phyloP scores from a whole-genome alignment of 257 asterid genomes.

The Salvia splendens region DNA sequence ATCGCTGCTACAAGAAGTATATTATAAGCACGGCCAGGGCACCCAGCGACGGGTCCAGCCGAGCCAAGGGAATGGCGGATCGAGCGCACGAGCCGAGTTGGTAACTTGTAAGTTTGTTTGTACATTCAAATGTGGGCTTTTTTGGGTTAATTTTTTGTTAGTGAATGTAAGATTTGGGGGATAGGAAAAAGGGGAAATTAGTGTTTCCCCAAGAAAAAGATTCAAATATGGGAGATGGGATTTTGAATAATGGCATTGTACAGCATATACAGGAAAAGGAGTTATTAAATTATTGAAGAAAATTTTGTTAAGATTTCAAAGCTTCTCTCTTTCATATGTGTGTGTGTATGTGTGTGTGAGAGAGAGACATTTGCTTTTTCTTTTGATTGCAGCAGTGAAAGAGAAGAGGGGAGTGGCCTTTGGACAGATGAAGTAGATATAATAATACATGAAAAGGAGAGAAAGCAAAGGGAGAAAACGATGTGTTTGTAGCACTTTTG shows the following conservation, averaged over 20 bases:
- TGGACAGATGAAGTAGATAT: slow-evolving; percentile 19
- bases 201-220: slow-evolving; percentile 33
- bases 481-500: slow-evolving; percentile 38
- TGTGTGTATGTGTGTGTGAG: slow-evolving; percentile 11
- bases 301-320: slow-evolving; percentile 29
- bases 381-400: slow-evolving; percentile 37
- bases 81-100: slow-evolving; percentile 21
- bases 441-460: slow-evolving; percentile 45
- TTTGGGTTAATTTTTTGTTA: slow-evolving; percentile 17
- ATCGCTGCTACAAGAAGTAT: background rate
- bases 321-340: slow-evolving; percentile 22
- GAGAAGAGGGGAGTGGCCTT: slow-evolving; percentile 22
- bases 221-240: slow-evolving; percentile 31
- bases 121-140: slow-evolving; percentile 27
- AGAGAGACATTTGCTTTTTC: slow-evolving; percentile 27
- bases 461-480: slow-evolving; percentile 41
- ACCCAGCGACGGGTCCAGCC: background rate
- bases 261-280: slow-evolving; percentile 36
- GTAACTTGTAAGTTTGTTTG: slow-evolving; percentile 35
- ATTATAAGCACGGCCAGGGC: background rate
- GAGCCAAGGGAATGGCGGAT: background rate
- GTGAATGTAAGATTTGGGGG: slow-evolving; percentile 34
- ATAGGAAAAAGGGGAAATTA: slow-evolving; percentile 36
- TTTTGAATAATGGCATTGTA: slow-evolving; percentile 48
- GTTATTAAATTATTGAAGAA: slow-evolving; percentile 29